Evolutionary conservation across 257 asterid genomes (phyloP), one percentile per base, ranked within the genome.

Genomic region (Solanum verrucosum): DNA sequence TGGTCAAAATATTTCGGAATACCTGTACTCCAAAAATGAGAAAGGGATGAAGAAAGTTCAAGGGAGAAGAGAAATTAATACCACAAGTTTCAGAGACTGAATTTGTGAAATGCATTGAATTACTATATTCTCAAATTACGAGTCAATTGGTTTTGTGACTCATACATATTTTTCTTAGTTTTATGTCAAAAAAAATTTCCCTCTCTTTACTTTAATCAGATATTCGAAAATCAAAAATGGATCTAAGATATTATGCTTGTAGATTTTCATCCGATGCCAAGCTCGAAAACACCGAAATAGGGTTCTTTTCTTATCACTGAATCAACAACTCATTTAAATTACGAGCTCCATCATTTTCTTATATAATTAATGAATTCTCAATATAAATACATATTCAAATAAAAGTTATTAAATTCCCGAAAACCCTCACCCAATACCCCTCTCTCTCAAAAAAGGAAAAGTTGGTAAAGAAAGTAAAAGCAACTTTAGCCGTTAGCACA

Each of bases 401-500:
- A 10, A 63, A n/a, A 63, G 7, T 63, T n/a, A 65, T 65, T n/a
- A n/a, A n/a, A 65, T 65, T 65, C 16, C 31, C 4, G 4, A n/a
- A 10, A n/a, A 63, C 31, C 31, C 68, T 60, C 29, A 9, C 68
- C 0, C 5, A 12, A 60, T 56, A 18, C 65, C 68, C 68, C 13
- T 59, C 68, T 7, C 25, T 27, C 85, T 5, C 6, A 46, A 29
- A 46, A 73, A 18, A 29, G 70, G 31, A 82, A 82, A 9, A 49
- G 85, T 49, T 82, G 86, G 67, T 37, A 44, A 74, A 72, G 11
- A 7, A 49, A 31, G 31, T 20, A 60, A 81, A 70, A 14, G 5
- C n/a, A 65, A 68, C 42, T 29, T 29, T 88, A 87, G 90, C 91
- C 91, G 93, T 89, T 89, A 49, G 42, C 86, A 83, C 21, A 75